These are phyloP conservation scores for Paulownia fortunei DNA, from an alignment of 257 asterid genomes.

Conservation along the genomic window DNA sequence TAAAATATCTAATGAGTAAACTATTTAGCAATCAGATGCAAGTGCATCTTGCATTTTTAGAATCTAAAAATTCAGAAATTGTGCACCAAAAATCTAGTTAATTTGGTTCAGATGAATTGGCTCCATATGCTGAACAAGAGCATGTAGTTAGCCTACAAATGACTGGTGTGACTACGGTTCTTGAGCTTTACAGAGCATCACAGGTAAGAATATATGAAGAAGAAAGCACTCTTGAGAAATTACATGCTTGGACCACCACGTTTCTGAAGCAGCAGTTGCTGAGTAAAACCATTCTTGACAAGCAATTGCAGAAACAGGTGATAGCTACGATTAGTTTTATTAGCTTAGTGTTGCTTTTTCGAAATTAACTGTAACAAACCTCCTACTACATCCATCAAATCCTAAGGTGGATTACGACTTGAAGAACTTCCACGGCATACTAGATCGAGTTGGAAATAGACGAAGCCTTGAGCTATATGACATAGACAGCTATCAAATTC, in stretches of 20 bases:
- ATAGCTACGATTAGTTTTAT: neutral
- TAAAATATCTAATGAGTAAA: too few relatives aligned
- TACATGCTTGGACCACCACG: too few relatives aligned
- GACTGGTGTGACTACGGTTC: too few relatives aligned
- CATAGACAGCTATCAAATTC: slow-evolving; percentile 23
- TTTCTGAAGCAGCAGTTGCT: slow-evolving; percentile 38
- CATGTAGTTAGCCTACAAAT: too few relatives aligned
- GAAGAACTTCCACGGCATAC: too few relatives aligned
- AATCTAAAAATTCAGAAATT: neutral
- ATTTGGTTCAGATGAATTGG: neutral
- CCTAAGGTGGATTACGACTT: too few relatives aligned
- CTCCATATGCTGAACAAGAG: too few relatives aligned
- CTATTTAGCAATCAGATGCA: too few relatives aligned
- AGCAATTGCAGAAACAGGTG: slow-evolving; percentile 37
- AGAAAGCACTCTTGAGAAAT: too few relatives aligned
- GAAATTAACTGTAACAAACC: neutral
- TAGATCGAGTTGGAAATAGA: slow-evolving; percentile 29
- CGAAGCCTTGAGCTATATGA: slow-evolving; percentile 40
- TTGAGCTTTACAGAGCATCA: too few relatives aligned
- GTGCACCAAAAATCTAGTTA: neutral
- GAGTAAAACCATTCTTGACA: slow-evolving; percentile 18
- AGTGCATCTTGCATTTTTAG: slow-evolving; percentile 5
- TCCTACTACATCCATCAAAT: too few relatives aligned
- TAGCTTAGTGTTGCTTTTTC: neutral
- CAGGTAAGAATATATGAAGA: too few relatives aligned